phyloP scores from a whole-genome alignment of 805 yeast genomes.

The Blastobotrys muscicola region DNA sequence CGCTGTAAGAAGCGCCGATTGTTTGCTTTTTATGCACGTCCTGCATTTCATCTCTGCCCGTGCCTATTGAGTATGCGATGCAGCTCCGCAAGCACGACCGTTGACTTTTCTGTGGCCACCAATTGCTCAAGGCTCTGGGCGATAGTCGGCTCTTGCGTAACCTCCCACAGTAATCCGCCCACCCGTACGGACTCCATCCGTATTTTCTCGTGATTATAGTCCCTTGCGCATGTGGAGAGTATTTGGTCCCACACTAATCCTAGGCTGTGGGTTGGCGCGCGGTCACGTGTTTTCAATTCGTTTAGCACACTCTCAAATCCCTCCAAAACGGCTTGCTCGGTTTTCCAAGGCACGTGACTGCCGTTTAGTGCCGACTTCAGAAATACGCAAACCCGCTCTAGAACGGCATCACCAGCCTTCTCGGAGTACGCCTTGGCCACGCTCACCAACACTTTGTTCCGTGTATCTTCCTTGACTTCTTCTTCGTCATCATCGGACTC shows the following conservation, averaged over 20 bases:
- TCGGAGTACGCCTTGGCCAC: neutral
- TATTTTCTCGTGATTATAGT: slow-evolving; percentile 40
- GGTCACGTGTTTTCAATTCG: neutral
- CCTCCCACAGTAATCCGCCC: slow-evolving; percentile 22
- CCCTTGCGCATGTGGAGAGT: slow-evolving; percentile 6
- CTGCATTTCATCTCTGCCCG: too few relatives aligned
- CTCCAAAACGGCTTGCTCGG: neutral
- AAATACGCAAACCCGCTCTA: neutral
- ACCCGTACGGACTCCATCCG: slow-evolving; percentile 40
- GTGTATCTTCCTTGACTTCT: slow-evolving; percentile 18
- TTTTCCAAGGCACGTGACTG: slow-evolving; percentile 1
- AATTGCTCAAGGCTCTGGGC: slow-evolving; percentile 15
- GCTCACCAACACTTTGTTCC: slow-evolving; percentile 8
- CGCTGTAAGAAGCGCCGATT: too few relatives aligned
- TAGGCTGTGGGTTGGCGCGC: too few relatives aligned
- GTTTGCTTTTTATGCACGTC: too few relatives aligned
- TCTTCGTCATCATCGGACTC: slow-evolving; percentile 34
- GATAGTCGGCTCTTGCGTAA: slow-evolving; percentile 3
- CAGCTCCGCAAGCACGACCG: slow-evolving; percentile 33
- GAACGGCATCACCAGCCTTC: slow-evolving; percentile 4
- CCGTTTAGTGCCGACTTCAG: neutral
- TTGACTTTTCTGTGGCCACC: slow-evolving; percentile 33
- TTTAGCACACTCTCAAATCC: neutral
- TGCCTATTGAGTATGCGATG: slow-evolving; percentile 1
- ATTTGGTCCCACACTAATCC: slow-evolving; percentile 9